phyloP scores from a whole-genome alignment of 441 rosid genomes.

The Pelargonium fulgidum region DNA sequence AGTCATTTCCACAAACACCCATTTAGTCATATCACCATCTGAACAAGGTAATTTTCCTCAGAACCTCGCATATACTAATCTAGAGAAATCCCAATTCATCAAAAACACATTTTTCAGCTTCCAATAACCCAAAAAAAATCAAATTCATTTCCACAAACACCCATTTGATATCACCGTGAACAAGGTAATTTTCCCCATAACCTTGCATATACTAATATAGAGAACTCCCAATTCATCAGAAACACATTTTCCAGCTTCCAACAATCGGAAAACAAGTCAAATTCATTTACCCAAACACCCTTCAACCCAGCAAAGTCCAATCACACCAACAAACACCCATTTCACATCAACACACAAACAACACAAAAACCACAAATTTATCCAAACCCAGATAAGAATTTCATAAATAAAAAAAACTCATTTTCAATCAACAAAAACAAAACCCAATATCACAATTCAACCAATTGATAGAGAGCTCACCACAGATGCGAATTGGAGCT shows the following conservation, averaged over 20 bases:
- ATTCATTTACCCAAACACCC: background rate
- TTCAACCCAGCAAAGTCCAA: background rate
- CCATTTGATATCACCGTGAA: background rate
- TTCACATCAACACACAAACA: background rate
- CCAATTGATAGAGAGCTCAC: slow-evolving; percentile 35
- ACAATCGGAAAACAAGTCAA: background rate
- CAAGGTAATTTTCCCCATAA: too few relatives aligned
- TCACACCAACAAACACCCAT: background rate
- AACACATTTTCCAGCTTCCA: background rate
- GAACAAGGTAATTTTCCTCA: too few relatives aligned
- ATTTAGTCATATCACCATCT: background rate
- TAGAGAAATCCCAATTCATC: background rate
- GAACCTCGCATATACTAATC: too few relatives aligned
- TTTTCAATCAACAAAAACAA: slow-evolving; percentile 2
- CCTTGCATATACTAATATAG: too few relatives aligned
- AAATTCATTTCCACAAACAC: background rate
- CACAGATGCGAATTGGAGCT: slow-evolving; percentile 87
- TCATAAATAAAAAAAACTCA: background rate
- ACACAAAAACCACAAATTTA: background rate
- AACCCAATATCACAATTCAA: too few relatives aligned
- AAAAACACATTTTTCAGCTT: background rate
- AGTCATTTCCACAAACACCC: background rate
- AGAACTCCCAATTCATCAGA: background rate
- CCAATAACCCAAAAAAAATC: background rate
- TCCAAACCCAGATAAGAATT: slow-evolving; percentile 11